phyloP scores from a whole-genome alignment of 176 grass and related monocot genomes.

The Bromus sterilis region DNA sequence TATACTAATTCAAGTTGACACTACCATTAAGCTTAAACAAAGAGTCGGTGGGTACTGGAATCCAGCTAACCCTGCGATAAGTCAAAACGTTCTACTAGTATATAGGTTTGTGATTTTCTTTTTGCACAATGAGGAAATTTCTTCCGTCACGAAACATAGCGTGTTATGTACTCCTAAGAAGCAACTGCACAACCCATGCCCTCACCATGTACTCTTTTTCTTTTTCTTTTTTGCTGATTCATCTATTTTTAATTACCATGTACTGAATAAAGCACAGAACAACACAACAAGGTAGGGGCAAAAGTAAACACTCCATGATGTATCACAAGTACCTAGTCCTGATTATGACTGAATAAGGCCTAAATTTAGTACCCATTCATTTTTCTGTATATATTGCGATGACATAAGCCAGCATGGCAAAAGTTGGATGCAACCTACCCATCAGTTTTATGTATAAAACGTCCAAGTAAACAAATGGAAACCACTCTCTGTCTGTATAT shows the following conservation, averaged over 20 bases:
- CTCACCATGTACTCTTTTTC: conserved; percentile 15
- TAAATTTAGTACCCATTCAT: not conserved
- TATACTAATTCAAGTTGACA: not conserved
- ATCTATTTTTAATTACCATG: too few relatives aligned
- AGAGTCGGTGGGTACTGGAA: not conserved
- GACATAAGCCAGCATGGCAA: conserved; percentile 3
- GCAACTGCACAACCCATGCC: not conserved
- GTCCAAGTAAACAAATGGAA: conserved; percentile 9
- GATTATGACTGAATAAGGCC: conserved; percentile 1
- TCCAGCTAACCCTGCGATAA: conserved; percentile 8
- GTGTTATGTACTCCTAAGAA: not conserved
- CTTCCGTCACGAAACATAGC: not conserved
- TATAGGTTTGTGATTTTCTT: not conserved
- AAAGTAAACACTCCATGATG: not conserved
- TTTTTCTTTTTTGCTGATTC: too few relatives aligned
- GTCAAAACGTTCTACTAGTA: conserved; percentile 21
- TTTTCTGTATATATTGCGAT: not conserved
- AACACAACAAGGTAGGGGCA: not conserved
- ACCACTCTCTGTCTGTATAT: not conserved
- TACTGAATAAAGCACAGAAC: not conserved
- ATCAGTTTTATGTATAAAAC: not conserved
- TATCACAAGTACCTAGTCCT: not conserved
- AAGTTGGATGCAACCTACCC: conserved; percentile 1
- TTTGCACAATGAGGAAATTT: not conserved
- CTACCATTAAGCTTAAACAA: not conserved